These are phyloP conservation scores for Hypoxylon sp. DNA, from an alignment of 2,329 filamentous ascomycete species.

Conservation along the genomic window DNA sequence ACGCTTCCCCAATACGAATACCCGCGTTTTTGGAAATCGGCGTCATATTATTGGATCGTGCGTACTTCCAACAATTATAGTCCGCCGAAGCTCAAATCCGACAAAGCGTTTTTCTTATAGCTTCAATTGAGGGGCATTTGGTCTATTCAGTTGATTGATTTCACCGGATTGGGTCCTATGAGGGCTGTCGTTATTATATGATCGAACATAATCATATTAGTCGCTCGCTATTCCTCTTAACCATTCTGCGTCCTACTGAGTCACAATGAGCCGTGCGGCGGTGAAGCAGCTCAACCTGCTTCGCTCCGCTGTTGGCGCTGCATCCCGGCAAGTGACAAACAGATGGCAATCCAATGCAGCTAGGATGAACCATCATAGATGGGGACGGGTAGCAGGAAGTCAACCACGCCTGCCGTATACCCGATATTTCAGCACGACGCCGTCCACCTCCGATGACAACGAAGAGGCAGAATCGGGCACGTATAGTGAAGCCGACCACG, in stretches of 20 bases:
- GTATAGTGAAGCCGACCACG: conserved; percentile 65
- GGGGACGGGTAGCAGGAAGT: conserved; percentile 19
- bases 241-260: conserved; percentile 2
- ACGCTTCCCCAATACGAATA: conserved; percentile 13
- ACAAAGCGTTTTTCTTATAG: conserved; percentile 17
- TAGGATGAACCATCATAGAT: conserved; percentile 13
- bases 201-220: not conserved
- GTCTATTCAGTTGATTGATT: conserved; percentile 11
- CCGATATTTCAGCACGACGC: conserved; percentile 45
- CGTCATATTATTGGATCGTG: conserved; percentile 39
- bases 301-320: conserved; percentile 35
- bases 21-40: conserved; percentile 41
- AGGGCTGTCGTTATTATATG: conserved; percentile 8
- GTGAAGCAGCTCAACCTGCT: conserved; percentile 49
- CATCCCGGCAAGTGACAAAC: conserved; percentile 29
- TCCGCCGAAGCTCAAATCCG: conserved; percentile 14
- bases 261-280: conserved; percentile 48
- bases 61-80: conserved; percentile 24
- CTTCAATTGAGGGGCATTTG: conserved; percentile 11
- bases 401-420: conserved; percentile 24
- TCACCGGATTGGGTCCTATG: not conserved
- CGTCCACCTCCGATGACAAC: conserved; percentile 42
- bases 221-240: conserved; percentile 13
- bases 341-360: conserved; percentile 33
- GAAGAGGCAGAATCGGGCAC: conserved; percentile 58